Evolutionary conservation across 441 rosid genomes (phyloP).

Genomic region (Viola pubescens): DNA sequence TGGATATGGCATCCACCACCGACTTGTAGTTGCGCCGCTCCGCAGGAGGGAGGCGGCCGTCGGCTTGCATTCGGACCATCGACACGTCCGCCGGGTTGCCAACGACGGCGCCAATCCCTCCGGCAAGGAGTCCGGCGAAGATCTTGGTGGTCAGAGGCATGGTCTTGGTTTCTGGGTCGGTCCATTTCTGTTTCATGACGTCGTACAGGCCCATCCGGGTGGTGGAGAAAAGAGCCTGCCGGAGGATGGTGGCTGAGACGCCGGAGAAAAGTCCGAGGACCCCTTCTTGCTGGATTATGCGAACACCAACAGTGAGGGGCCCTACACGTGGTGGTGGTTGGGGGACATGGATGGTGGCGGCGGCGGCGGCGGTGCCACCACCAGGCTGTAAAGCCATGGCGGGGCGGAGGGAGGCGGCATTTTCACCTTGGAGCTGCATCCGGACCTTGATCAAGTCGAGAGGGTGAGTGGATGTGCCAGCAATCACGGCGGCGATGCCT

Average conservation of each 20-base stretch:
- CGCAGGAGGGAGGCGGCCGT: constrained; percentile 40
- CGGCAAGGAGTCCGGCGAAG: constrained; percentile 52
- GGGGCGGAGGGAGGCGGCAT: constrained; percentile 29
- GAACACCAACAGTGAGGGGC: constrained; percentile 40
- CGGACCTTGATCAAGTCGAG: constrained; percentile 60
- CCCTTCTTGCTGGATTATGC: constrained; percentile 47
- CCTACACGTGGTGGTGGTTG: constrained; percentile 28
- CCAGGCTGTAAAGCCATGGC: constrained; percentile 26
- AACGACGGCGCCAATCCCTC: constrained; percentile 51
- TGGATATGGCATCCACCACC: constrained; percentile 43
- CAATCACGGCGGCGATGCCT: constrained; percentile 48
- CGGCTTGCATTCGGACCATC: constrained; percentile 73
- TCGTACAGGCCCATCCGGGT: constrained; percentile 77
- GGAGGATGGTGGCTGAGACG: constrained; percentile 66
- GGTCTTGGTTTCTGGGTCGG: constrained; percentile 34
- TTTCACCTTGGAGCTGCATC: constrained; percentile 62
- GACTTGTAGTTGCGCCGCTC: constrained; percentile 51
- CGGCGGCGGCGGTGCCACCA: constrained; percentile 22
- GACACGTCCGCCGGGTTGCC: constrained; percentile 70
- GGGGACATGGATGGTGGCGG: constrained; percentile 16
- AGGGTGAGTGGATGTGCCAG: constrained; percentile 52
- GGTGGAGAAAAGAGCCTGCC: constrained; percentile 63
- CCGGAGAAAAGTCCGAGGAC: constrained; percentile 49
- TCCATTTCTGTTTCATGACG: constrained; percentile 52
- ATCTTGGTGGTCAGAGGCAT: constrained; percentile 45